Conservation (phyloP, 495 filamentous ascomycete genomes). For the Schizothecium vesticola region DNA sequence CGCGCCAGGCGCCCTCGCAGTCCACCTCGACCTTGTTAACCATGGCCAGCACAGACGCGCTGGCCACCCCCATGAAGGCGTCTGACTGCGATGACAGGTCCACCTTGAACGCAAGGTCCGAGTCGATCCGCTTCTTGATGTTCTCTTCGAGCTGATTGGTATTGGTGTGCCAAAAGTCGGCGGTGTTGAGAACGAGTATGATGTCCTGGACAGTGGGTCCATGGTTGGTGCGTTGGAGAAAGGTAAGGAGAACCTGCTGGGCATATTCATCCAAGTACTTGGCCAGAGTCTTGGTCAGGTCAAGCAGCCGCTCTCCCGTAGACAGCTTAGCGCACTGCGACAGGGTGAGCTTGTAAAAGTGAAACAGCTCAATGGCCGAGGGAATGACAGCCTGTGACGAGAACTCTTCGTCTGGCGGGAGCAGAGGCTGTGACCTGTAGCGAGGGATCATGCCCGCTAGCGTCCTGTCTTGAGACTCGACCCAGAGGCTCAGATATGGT, state of each 20-base stretch:
- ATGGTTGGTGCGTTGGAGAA: slow-evolving; percentile 59
- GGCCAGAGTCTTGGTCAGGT: slow-evolving; percentile 76
- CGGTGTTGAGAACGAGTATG: slow-evolving; percentile 86
- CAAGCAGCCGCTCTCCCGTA: slow-evolving; percentile 77
- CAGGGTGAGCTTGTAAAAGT: slow-evolving; percentile 85
- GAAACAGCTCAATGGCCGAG: slow-evolving; percentile 94
- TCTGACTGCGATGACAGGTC: slow-evolving; percentile 91
- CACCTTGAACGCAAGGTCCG: slow-evolving; percentile 64
- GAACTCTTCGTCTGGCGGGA: slow-evolving; percentile 85
- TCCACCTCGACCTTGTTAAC: slow-evolving; percentile 77
- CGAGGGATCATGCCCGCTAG: slow-evolving; percentile 80
- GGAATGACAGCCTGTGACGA: slow-evolving; percentile 81
- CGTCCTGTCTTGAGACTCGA: slow-evolving; percentile 91
- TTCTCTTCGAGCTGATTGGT: slow-evolving; percentile 90
- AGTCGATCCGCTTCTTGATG: slow-evolving; percentile 83
- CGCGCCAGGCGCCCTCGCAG: slow-evolving; percentile 83
- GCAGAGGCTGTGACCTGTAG: slow-evolving; percentile 78
- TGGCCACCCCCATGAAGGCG: slow-evolving; percentile 91
- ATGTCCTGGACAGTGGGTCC: slow-evolving; percentile 68
- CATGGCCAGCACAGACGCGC: slow-evolving; percentile 75
- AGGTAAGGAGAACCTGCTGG: slow-evolving; percentile 80
- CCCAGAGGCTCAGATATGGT: slow-evolving; percentile 94
- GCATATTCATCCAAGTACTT: slow-evolving; percentile 96
- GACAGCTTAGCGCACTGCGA: slow-evolving; percentile 96
- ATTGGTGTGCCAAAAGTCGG: slow-evolving; percentile 94